A percentile compares a stretch with the other conserved stretches of the same genome.
phyloP scores from a whole-genome alignment of 1,139 yeast genomes.

The Suhomyces maxii region DNA sequence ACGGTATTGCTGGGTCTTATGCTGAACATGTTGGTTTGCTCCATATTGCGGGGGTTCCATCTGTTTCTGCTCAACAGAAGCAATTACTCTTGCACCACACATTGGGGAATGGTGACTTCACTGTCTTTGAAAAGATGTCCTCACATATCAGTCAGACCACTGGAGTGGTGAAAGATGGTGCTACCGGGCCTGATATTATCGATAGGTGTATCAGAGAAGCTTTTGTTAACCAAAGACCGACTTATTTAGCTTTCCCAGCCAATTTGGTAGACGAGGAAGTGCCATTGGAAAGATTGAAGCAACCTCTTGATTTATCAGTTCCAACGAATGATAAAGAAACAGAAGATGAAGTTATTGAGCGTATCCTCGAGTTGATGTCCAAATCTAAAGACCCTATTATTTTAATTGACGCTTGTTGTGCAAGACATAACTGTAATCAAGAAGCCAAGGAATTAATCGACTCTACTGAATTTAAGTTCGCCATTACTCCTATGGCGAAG shows the following conservation, averaged over 20 bases:
- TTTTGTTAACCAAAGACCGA: conserved; percentile 73
- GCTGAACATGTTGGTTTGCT: conserved; percentile 61
- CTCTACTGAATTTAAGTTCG: conserved; percentile 58
- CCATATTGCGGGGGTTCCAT: conserved; percentile 54
- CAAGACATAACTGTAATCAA: conserved; percentile 66
- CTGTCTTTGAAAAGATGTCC: conserved; percentile 51
- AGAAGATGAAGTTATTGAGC: conserved; percentile 68
- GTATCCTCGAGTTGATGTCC: conserved; percentile 51
- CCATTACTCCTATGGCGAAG: conserved; percentile 37
- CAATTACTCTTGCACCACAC: conserved; percentile 43
- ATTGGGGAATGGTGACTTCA: conserved; percentile 47
- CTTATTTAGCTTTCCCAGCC: conserved; percentile 79
- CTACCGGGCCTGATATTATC: conserved; percentile 63
- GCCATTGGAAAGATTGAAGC: conserved; percentile 53
- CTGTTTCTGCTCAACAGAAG: conserved; percentile 38
- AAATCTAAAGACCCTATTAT: conserved; percentile 68
- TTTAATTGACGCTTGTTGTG: conserved; percentile 83
- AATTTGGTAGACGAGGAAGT: conserved; percentile 70
- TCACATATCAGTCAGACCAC: conserved; percentile 66
- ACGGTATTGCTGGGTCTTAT: conserved; percentile 59
- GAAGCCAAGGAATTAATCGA: conserved; percentile 66
- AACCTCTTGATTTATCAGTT: conserved; percentile 63
- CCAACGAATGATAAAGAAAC: conserved; percentile 67
- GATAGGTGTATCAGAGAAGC: conserved; percentile 77
- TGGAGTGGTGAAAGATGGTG: conserved; percentile 59